phyloP scores from a whole-genome alignment of 768 basidiomycete species.

The Tubosaeta sp. region DNA sequence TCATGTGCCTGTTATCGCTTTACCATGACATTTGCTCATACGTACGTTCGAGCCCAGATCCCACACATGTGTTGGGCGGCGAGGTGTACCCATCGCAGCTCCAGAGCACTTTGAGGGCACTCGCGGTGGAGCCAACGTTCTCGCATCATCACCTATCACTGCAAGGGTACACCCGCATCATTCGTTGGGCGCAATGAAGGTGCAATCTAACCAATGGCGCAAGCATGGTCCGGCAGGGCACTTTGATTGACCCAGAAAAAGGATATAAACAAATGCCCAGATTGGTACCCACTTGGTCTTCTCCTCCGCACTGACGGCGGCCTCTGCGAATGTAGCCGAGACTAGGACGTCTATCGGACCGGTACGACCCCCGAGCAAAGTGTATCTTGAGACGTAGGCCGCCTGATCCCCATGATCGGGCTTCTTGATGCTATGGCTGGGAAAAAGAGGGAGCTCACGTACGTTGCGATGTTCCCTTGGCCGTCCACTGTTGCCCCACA shows the following conservation, averaged over 20 bases:
- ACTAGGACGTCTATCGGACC: neutral
- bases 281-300: neutral
- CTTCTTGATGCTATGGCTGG: neutral
- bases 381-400: neutral
- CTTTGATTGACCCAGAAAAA: neutral
- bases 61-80: slow-evolving; percentile 2
- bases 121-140: neutral
- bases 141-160: neutral
- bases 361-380: neutral
- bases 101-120: neutral
- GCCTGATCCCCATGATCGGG: neutral
- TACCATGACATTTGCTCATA: slow-evolving; percentile 5
- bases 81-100: slow-evolving; percentile 1
- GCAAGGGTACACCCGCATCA: neutral
- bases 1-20: slow-evolving; percentile 17
- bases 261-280: neutral
- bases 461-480: neutral
- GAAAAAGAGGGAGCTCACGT: neutral
- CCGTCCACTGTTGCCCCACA: no score
- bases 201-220: neutral
- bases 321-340: slow-evolving; percentile 1
- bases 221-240: slow-evolving; percentile 3
- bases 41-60: slow-evolving; percentile 14
- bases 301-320: slow-evolving; percentile 3
- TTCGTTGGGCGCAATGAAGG: neutral